These are phyloP conservation scores for Aspergillus versicolor DNA, from an alignment of 2,329 filamentous ascomycete genomes.

Conservation along the genomic window DNA sequence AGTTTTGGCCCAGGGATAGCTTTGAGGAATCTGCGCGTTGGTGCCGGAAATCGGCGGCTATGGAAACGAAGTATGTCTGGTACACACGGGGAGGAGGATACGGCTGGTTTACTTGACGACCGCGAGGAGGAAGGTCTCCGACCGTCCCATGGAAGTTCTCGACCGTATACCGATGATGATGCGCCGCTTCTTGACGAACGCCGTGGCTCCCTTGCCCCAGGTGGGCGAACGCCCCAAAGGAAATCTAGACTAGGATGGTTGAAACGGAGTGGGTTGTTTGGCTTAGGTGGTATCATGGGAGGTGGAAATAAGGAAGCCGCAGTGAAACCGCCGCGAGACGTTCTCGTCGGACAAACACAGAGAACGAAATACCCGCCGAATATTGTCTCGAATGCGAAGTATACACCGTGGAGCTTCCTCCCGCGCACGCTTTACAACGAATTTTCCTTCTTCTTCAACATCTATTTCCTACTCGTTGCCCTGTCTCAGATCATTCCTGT, in stretches of 20 bases:
- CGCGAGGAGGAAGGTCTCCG: conserved; percentile 55
- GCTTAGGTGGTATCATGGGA: conserved; percentile 23
- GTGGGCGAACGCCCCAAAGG: conserved; percentile 47
- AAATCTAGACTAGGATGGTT: conserved; percentile 65
- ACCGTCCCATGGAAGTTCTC: conserved; percentile 60
- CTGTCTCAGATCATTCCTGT: conserved; percentile 89
- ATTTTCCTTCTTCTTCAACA: conserved; percentile 99
- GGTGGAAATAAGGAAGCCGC: conserved; percentile 42
- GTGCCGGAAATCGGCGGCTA: conserved; percentile 44
- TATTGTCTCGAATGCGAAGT: conserved; percentile 94
- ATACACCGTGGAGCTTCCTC: conserved; percentile 90
- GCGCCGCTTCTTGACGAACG: conserved; percentile 59
- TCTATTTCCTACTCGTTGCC: conserved; percentile 95
- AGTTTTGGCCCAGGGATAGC: conserved; percentile 43
- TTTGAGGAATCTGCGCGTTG: conserved; percentile 52
- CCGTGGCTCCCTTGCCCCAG: conserved; percentile 36
- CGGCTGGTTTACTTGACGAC: conserved; percentile 65
- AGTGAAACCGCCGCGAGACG: conserved; percentile 62
- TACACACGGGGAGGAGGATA: conserved; percentile 61
- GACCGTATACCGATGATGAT: conserved; percentile 63
- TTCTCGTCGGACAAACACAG: conserved; percentile 74
- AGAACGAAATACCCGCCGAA: conserved; percentile 80
- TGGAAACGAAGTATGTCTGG: conserved; percentile 41
- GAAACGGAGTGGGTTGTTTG: conserved; percentile 46
- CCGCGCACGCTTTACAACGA: conserved; percentile 96